Conservation (phyloP, 768 basidiomycete species). For the Lactifluus pinguis region DNA sequence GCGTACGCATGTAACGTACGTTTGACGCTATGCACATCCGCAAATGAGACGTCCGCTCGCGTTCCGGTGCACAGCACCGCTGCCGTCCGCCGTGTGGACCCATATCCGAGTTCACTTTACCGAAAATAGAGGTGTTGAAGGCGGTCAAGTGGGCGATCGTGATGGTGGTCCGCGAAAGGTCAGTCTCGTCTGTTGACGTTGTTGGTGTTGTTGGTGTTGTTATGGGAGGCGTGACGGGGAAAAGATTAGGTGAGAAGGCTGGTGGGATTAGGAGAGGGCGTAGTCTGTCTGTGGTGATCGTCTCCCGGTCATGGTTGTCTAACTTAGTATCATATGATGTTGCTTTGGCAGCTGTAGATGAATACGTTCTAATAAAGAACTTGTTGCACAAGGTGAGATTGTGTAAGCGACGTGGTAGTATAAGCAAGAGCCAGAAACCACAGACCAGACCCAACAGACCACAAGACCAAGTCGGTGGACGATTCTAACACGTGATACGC, state of each 20-base stretch:
- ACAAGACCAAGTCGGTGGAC: too few relatives aligned
- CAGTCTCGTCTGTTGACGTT: not conserved
- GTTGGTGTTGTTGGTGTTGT: not conserved
- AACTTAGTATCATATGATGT: not conserved
- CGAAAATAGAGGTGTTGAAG: slow-evolving; percentile 3
- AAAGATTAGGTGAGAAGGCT: not conserved
- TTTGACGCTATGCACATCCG: not conserved
- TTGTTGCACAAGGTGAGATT: not conserved
- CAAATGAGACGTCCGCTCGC: slow-evolving; percentile 1
- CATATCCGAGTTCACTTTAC: not conserved
- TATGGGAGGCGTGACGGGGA: not conserved
- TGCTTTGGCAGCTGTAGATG: not conserved
- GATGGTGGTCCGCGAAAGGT: not conserved
- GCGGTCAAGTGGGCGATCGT: not conserved
- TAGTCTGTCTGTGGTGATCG: not conserved
- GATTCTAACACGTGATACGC: too few relatives aligned
- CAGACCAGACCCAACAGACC: not conserved
- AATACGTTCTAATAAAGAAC: too few relatives aligned
- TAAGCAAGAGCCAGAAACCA: too few relatives aligned
- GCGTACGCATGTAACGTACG: slow-evolving; percentile 6
- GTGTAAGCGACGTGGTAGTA: not conserved
- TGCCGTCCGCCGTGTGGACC: not conserved
- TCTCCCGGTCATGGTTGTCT: too few relatives aligned
- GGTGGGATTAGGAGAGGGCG: slow-evolving; percentile 7
- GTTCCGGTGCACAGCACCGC: too few relatives aligned